phyloP scores from a whole-genome alignment of 1,284 basidiomycete species.

The Pyrrhoderma lamaoense region DNA sequence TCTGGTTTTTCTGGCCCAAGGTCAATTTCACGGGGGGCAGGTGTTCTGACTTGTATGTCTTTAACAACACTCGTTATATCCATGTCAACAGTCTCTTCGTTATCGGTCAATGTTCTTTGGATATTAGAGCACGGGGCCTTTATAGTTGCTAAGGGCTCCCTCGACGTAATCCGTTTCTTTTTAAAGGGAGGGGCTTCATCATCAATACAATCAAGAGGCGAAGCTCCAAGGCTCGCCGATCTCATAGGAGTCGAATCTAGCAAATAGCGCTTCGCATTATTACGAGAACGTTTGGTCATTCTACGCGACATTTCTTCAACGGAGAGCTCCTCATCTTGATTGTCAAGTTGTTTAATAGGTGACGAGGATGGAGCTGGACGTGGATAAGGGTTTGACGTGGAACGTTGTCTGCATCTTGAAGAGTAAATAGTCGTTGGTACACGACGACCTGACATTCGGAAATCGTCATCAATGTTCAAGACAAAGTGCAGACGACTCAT shows the following conservation, averaged over 20 bases:
- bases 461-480: neutral
- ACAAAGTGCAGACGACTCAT: neutral
- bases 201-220: constrained; percentile 5
- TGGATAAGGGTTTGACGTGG: constrained; percentile 12
- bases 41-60: constrained; percentile 10
- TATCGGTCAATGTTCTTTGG: neutral
- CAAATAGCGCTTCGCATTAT: constrained; percentile 6
- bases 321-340: constrained; percentile 31
- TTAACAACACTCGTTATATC: constrained; percentile 9
- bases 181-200: constrained; percentile 12
- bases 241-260: constrained; percentile 3
- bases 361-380: constrained; percentile 27
- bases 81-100: constrained; percentile 12
- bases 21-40: constrained; percentile 8
- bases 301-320: constrained; percentile 38
- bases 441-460: neutral
- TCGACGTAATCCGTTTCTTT: constrained; percentile 3
- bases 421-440: constrained; percentile 9
- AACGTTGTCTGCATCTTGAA: constrained; percentile 13
- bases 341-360: constrained; percentile 30
- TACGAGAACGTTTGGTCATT: constrained; percentile 42
- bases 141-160: constrained; percentile 11
- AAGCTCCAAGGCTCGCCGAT: constrained; percentile 12
- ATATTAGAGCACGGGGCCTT: neutral
- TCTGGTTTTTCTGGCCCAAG: neutral